Evolutionary conservation across 2,329 filamentous ascomycete species (phyloP).

Genomic region (Trichothecium roseum): DNA sequence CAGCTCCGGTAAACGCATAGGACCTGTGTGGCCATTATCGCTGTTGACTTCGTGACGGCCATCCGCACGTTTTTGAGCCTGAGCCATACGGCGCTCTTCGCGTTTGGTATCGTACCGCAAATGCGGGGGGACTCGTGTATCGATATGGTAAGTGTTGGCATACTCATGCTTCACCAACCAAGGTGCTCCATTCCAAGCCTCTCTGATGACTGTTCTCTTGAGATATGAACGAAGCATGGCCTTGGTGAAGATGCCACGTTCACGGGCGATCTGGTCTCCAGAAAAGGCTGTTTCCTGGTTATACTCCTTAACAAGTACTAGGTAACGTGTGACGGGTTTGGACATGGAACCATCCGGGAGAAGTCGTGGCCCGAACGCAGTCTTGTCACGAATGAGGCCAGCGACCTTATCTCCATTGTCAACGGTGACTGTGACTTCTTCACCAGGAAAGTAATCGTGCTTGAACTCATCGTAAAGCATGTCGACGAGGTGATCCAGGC

Average conservation of each 20-base stretch:
- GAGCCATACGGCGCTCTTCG: slow-evolving; percentile 63
- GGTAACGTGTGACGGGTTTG: slow-evolving; percentile 67
- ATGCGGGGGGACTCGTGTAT: slow-evolving; percentile 74
- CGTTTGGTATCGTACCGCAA: slow-evolving; percentile 73
- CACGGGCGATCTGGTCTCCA: slow-evolving; percentile 71
- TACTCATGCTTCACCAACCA: slow-evolving; percentile 89
- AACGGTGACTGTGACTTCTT: slow-evolving; percentile 66
- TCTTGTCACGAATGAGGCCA: slow-evolving; percentile 77
- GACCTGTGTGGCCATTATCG: slow-evolving; percentile 27
- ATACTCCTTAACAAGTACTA: slow-evolving; percentile 62
- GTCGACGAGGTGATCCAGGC: slow-evolving; percentile 73
- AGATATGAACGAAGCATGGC: slow-evolving; percentile 88
- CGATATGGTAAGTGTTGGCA: slow-evolving; percentile 75
- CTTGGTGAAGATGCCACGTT: slow-evolving; percentile 90
- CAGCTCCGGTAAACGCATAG: slow-evolving; percentile 56
- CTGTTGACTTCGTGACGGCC: slow-evolving; percentile 33
- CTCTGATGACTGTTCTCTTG: slow-evolving; percentile 84
- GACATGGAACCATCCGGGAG: slow-evolving; percentile 60
- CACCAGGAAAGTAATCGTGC: slow-evolving; percentile 81
- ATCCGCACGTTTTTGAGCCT: slow-evolving; percentile 52
- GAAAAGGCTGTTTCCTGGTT: slow-evolving; percentile 70
- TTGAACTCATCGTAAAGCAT: slow-evolving; percentile 71
- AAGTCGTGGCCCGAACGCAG: slow-evolving; percentile 52
- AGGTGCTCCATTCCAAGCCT: slow-evolving; percentile 90
- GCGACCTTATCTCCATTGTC: slow-evolving; percentile 58